Conservation (phyloP, 2,329 filamentous ascomycete genomes). For the Aureobasidium sp. region DNA sequence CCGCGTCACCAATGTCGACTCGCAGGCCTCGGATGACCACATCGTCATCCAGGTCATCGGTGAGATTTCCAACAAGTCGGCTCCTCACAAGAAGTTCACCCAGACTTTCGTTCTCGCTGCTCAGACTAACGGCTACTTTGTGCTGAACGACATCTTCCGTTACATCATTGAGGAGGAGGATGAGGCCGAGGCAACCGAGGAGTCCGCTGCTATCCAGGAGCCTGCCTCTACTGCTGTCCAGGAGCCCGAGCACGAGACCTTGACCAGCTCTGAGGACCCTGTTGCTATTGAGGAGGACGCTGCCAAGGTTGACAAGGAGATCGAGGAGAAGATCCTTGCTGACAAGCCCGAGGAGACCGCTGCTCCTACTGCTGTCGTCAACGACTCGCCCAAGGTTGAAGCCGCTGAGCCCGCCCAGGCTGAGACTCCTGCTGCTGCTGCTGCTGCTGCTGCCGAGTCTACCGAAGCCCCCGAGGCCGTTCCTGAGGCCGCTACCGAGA, state of each 20-base stretch:
- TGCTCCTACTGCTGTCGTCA: slow-evolving; percentile 25
- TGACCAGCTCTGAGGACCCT: slow-evolving; percentile 28
- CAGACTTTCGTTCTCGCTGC: slow-evolving; percentile 96
- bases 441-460: slow-evolving; percentile 14
- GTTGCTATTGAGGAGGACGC: slow-evolving; percentile 36
- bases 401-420: slow-evolving; percentile 26
- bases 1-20: slow-evolving; percentile 94
- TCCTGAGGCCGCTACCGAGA: slow-evolving; percentile 21
- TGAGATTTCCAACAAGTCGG: slow-evolving; percentile 89
- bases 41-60: slow-evolving; percentile 98
- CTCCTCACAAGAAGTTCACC: slow-evolving; percentile 88
- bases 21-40: slow-evolving; percentile 82
- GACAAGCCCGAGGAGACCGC: slow-evolving; percentile 20
- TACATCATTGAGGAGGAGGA: slow-evolving; percentile 83
- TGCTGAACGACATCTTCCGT: slow-evolving; percentile 95
- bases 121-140: slow-evolving; percentile 95
- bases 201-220: slow-evolving; percentile 32
- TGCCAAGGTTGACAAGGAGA: slow-evolving; percentile 59
- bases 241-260: slow-evolving; percentile 21
- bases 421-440: slow-evolving; percentile 28
- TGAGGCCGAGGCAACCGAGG: slow-evolving; percentile 43
- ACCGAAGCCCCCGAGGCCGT: slow-evolving; percentile 22
- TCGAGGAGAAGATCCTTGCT: slow-evolving; percentile 52
- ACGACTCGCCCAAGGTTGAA: slow-evolving; percentile 29
- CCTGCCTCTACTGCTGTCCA: slow-evolving; percentile 29